phyloP scores from a whole-genome alignment of 805 yeast genomes.

The Starmerella bombicola region DNA sequence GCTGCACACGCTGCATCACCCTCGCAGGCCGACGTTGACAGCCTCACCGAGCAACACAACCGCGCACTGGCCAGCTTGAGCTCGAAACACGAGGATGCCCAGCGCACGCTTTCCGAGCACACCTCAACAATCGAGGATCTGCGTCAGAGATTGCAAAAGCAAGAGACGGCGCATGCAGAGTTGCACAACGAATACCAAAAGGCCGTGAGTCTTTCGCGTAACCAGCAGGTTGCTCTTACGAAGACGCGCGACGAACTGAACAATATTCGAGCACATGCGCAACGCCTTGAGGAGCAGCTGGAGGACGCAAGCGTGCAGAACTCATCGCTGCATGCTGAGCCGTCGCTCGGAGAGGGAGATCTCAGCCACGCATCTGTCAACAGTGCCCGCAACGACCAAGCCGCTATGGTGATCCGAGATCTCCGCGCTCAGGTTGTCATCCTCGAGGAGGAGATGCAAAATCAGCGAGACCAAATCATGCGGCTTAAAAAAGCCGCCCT shows the following conservation, averaged over 20 bases:
- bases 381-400: slow-evolving; percentile 36
- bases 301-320: slow-evolving; percentile 49
- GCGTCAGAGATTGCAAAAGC: slow-evolving; percentile 31
- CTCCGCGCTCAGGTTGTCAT: slow-evolving; percentile 74
- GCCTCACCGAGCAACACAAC: slow-evolving; percentile 16
- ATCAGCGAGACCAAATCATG: slow-evolving; percentile 32
- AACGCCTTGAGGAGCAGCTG: slow-evolving; percentile 48
- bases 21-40: slow-evolving; percentile 20
- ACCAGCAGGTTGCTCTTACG: slow-evolving; percentile 61
- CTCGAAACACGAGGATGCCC: slow-evolving; percentile 7
- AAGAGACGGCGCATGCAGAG: slow-evolving; percentile 29
- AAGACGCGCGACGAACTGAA: slow-evolving; percentile 60
- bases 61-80: slow-evolving; percentile 9
- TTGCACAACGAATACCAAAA: slow-evolving; percentile 58
- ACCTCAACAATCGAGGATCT: slow-evolving; percentile 7
- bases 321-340: slow-evolving; percentile 17
- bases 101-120: slow-evolving; percentile 5
- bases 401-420: slow-evolving; percentile 64
- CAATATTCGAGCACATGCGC: slow-evolving; percentile 44
- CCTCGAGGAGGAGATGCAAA: slow-evolving; percentile 72
- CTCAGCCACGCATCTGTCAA: slow-evolving; percentile 26
- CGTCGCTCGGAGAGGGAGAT: slow-evolving; percentile 18
- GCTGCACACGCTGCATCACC: slow-evolving; percentile 19
- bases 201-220: slow-evolving; percentile 58
- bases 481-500: slow-evolving; percentile 28